Evolutionary conservation across 2,329 filamentous ascomycete genomes (phyloP).

Genomic region (Aspergillus awamori): DNA sequence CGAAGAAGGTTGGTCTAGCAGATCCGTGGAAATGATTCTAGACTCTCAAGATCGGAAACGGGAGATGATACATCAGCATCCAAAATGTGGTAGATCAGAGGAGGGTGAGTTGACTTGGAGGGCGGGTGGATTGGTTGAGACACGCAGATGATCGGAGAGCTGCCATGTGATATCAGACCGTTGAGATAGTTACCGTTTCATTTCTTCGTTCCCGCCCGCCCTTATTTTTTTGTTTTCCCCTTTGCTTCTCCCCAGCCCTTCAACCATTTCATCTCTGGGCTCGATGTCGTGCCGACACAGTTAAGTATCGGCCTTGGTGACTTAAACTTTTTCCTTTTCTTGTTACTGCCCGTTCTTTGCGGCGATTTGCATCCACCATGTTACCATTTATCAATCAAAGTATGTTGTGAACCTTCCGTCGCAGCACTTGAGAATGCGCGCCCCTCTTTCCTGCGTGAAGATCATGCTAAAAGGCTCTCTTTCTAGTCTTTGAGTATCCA

Average conservation of each 20-base stretch:
- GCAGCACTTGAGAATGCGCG: slow-evolving; percentile 1
- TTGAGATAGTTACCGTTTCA: background rate
- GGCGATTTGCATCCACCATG: slow-evolving; percentile 48
- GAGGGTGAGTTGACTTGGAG: background rate
- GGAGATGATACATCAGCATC: background rate
- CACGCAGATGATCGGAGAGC: background rate
- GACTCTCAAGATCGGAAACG: background rate
- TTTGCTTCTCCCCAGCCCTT: background rate
- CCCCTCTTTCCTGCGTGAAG: slow-evolving; percentile 14
- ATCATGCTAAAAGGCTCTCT: slow-evolving; percentile 18
- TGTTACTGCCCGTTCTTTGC: slow-evolving; percentile 8
- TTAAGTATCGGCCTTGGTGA: background rate
- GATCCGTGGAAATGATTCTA: background rate
- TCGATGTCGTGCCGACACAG: slow-evolving; percentile 5
- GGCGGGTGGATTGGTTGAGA: background rate
- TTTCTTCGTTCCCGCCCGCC: slow-evolving; percentile 4
- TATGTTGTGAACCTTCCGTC: slow-evolving; percentile 34
- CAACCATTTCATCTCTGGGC: slow-evolving; percentile 1
- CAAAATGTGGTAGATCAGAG: background rate
- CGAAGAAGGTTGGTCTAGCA: background rate
- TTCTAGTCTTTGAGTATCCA: slow-evolving; percentile 63
- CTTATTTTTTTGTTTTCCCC: slow-evolving; percentile 1
- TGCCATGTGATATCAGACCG: slow-evolving; percentile 13
- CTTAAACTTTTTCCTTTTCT: slow-evolving; percentile 8
- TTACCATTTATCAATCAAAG: slow-evolving; percentile 65